A percentile compares a stretch with the other conserved stretches of the same genome.
phyloP scores from a whole-genome alignment of 2,329 filamentous ascomycete species.

The Rhexocercosporidium sp. region DNA sequence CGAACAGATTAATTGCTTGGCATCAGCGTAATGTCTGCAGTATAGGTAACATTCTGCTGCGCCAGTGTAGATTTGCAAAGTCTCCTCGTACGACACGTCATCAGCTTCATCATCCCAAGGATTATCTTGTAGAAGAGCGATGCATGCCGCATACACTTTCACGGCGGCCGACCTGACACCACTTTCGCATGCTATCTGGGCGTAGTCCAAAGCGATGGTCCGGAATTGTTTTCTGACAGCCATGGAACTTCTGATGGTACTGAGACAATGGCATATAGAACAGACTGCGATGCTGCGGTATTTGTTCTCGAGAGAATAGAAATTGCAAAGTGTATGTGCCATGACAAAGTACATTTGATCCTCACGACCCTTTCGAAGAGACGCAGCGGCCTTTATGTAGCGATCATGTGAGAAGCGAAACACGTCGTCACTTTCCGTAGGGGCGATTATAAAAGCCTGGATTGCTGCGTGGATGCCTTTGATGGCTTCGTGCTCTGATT shows the following conservation, averaged over 20 bases:
- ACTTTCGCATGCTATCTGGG: slow-evolving; percentile 77
- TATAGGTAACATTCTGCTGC: slow-evolving; percentile 84
- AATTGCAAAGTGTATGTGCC: slow-evolving; percentile 78
- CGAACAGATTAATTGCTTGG: slow-evolving; percentile 69
- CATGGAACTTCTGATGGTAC: background rate
- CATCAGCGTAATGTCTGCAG: slow-evolving; percentile 72
- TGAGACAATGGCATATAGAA: background rate
- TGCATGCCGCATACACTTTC: slow-evolving; percentile 78
- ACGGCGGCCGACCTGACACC: slow-evolving; percentile 82
- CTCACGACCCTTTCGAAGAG: slow-evolving; percentile 70
- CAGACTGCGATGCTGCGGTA: slow-evolving; percentile 31
- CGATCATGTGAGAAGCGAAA: slow-evolving; percentile 91
- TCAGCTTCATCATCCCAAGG: slow-evolving; percentile 73
- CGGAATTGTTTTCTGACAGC: slow-evolving; percentile 64
- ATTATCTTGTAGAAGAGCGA: slow-evolving; percentile 76
- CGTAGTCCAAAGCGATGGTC: slow-evolving; percentile 74
- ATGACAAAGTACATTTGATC: slow-evolving; percentile 91
- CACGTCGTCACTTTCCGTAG: slow-evolving; percentile 82
- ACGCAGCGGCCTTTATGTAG: slow-evolving; percentile 76
- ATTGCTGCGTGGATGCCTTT: slow-evolving; percentile 81
- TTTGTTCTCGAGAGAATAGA: slow-evolving; percentile 65
- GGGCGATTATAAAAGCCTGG: slow-evolving; percentile 78
- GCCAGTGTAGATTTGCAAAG: slow-evolving; percentile 76
- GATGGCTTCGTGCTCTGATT: slow-evolving; percentile 69
- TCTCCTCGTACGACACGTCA: slow-evolving; percentile 87